Evolutionary conservation across 768 basidiomycete genomes (phyloP), one percentile per base, ranked within the genome.

Genomic region (Leccinum longicurvipes): DNA sequence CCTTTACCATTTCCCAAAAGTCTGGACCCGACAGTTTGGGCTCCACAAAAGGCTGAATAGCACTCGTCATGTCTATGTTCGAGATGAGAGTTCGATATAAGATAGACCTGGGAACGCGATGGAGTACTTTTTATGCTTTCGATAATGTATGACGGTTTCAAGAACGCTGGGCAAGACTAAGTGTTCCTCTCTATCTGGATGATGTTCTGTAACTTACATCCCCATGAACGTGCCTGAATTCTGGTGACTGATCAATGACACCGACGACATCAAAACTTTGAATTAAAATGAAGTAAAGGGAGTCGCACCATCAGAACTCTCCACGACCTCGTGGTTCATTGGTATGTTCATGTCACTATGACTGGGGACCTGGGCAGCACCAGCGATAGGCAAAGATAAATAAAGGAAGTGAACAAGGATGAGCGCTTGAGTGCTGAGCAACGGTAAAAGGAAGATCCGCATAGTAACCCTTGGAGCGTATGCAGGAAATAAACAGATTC

Each of bases 1-100:
- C 11, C 24, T 54, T 44, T 24, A 15, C 42, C 11, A 44, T 50
- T 11, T 62, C 60, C 63, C 51, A 63, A 52, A 57, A 56, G 41
- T 63, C 45, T 2, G 48, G 47, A 5, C 23, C 11, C 0, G 63
- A 54, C 10, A 28, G 9, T 15, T 48, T 7, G 24, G 60, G 23
- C 23, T 7, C 23, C 21, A 21, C 42, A 17, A 3, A 45, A 17
- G 44, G 0, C 15, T 24, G 24, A 24, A 45, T 24, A 17, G 42
- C 19, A 44, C 19, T 8, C 6, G 42, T 44, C 42, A 23, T 7
- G 14, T 44, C 42, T 44, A 12, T 11, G 21, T 14, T 44, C 11
- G 42, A 44, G 42, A 44, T 44, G 42, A 44, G 21, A 44, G 15
- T 12, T 34, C 32, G 15, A 36, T n/a, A 36, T 9, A 36, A n/a